phyloP scores from a whole-genome alignment of 2,329 filamentous ascomycete genomes.

The Penicillium vulpinum region DNA sequence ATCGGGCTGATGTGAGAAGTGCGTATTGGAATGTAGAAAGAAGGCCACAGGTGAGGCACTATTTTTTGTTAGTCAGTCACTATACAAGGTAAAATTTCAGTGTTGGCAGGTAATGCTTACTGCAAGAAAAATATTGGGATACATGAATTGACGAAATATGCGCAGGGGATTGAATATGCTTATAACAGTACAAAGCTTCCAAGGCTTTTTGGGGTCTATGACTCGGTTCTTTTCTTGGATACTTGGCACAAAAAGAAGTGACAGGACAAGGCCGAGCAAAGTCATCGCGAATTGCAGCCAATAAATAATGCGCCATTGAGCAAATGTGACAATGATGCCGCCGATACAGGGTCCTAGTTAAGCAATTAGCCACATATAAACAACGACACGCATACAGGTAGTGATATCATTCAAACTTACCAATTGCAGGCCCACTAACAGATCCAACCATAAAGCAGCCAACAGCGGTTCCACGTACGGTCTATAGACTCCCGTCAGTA shows the following conservation, averaged over 20 bases:
- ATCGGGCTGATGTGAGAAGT: constrained; percentile 67
- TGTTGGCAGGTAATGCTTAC: constrained; percentile 27
- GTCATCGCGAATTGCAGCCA: constrained; percentile 73
- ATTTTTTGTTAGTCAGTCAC: background rate
- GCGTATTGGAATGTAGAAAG: constrained; percentile 74
- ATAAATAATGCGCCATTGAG: constrained; percentile 73
- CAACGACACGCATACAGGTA: no score
- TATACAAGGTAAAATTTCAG: background rate
- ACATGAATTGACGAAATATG: constrained; percentile 61
- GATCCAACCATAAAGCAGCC: constrained; percentile 48
- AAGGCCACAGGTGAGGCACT: constrained; percentile 39
- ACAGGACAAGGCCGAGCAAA: constrained; percentile 58
- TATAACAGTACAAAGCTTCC: constrained; percentile 43
- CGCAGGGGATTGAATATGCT: constrained; percentile 63
- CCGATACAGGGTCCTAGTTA: constrained; percentile 59
- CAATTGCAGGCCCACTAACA: constrained; percentile 46
- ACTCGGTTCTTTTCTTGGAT: constrained; percentile 63
- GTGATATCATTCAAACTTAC: constrained; percentile 25
- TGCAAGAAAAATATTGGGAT: constrained; percentile 66
- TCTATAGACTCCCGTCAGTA: constrained; percentile 20
- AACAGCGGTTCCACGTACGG: constrained; percentile 45
- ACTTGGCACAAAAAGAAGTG: constrained; percentile 68
- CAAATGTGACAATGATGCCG: constrained; percentile 75
- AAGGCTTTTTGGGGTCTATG: constrained; percentile 44
- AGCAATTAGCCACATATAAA: constrained; percentile 2